Evolutionary conservation across 257 asterid genomes (phyloP), one percentile per base, ranked within the genome.

Genomic region (Solanum ossicruentum): DNA sequence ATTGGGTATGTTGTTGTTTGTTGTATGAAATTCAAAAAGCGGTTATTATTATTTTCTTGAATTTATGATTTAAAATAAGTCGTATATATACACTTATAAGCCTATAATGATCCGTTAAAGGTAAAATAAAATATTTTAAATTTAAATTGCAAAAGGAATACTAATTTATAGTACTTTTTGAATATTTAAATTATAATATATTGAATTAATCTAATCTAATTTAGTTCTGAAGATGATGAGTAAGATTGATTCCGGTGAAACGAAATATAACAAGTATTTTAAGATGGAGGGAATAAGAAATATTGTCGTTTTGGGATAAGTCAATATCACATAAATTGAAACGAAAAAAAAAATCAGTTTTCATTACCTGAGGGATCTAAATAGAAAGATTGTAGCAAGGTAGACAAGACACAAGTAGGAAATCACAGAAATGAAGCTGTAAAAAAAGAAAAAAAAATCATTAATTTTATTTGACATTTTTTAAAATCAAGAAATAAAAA

Each of bases 331-430:
- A 2, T 26, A 63, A 63, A 63, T 3, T 26, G 71, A 2, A 18
- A 63, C 2, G 0, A 5, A 23, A 23, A 36, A 36, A 28, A 36
- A 36, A 36, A 36, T 0, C 41, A 36, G 6, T 36, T 36, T 3
- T 6, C 8, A 39, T 89, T 90, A 96, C 99, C 98, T 94, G 79
- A 97, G 89, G 78, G 98, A 91, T 89, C 96, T 91, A 91, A 93
- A 93, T 84, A 93, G 90, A 86, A 97, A 97, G 73, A 87, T 92
- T 87, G 97, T 93, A 88, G 96, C 98, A 88, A 95, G 98, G 84
- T 95, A 97, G 12, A 85, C 88, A 85, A 97, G 94, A 45, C 98
- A 92, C 84, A 95, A 56, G 88, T 94, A 97, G 71, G 99, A 93
- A 72, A 94, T 57, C 85, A 95, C 96, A 45, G 98, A 94, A 70